Evolutionary conservation across 2,329 filamentous ascomycete species (phyloP).

Genomic region (Fusarium albosuccineum): DNA sequence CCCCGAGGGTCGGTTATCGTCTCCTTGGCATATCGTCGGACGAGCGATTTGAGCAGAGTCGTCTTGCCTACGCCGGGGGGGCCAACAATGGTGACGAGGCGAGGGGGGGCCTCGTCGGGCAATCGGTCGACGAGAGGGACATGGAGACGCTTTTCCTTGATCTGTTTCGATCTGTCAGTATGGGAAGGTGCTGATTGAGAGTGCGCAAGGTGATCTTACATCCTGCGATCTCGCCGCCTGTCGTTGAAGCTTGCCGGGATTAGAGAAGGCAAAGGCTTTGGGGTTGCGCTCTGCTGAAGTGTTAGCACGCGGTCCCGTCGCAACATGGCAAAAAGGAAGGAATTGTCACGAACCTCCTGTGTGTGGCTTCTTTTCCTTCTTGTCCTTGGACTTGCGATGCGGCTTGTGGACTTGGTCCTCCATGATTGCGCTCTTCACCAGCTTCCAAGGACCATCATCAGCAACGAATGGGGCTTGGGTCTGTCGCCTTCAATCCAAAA

Average conservation of each 20-base stretch:
- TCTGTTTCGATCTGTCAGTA: conserved; percentile 61
- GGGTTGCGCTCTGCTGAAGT: conserved; percentile 75
- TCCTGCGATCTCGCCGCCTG: conserved; percentile 80
- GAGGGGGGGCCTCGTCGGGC: conserved; percentile 93
- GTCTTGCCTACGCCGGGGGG: conserved; percentile 97
- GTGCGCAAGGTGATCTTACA: conserved; percentile 59
- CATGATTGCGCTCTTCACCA: conserved; percentile 65
- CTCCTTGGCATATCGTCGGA: conserved; percentile 96
- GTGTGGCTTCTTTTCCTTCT: conserved; percentile 73
- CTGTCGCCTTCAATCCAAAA: conserved; percentile 39
- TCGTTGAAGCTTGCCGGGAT: conserved; percentile 83
- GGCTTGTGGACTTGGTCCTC: conserved; percentile 87
- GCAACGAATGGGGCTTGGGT: conserved; percentile 12
- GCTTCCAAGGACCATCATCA: conserved; percentile 40
- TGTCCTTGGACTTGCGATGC: conserved; percentile 89
- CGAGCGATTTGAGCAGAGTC: conserved; percentile 92
- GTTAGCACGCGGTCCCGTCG: conserved; percentile 41
- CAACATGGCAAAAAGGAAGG: background rate
- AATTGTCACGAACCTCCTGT: conserved; percentile 33
- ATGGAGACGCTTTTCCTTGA: conserved; percentile 96
- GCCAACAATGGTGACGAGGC: conserved; percentile 93
- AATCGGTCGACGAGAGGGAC: conserved; percentile 96
- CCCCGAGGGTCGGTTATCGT: conserved; percentile 90
- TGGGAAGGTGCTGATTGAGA: background rate
- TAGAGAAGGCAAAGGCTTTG: conserved; percentile 89